Evolutionary conservation across 2,329 filamentous ascomycete species (phyloP).

Genomic region (Penicillium olsonii): DNA sequence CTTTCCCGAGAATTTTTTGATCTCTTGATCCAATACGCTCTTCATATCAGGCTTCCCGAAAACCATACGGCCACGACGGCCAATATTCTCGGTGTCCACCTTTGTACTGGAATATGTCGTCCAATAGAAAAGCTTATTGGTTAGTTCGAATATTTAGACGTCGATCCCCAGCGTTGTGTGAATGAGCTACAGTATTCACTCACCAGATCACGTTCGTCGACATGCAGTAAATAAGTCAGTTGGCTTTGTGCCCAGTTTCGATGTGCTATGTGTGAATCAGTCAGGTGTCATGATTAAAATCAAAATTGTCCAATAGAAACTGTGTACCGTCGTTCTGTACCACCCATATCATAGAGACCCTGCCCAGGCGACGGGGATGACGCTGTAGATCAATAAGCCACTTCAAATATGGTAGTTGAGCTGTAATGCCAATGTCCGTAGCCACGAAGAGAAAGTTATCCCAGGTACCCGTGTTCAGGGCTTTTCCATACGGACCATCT

Average conservation of each 20-base stretch:
- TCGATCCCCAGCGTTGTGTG: too few relatives aligned
- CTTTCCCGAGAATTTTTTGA: neutral
- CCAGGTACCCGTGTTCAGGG: neutral
- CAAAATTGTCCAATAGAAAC: neutral
- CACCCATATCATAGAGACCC: slow-evolving; percentile 1
- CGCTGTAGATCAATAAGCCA: neutral
- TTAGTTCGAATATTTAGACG: neutral
- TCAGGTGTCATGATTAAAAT: too few relatives aligned
- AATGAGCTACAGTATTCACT: neutral
- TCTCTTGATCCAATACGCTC: neutral
- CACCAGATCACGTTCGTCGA: neutral
- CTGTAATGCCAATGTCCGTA: slow-evolving; percentile 2
- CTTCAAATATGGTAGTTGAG: slow-evolving; percentile 1
- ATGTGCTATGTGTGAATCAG: neutral
- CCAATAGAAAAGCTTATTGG: neutral
- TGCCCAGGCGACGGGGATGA: neutral
- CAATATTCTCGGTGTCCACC: neutral
- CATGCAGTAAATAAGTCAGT: neutral
- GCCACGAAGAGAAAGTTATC: slow-evolving; percentile 2
- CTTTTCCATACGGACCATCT: slow-evolving; percentile 1
- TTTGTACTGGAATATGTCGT: neutral
- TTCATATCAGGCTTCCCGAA: neutral
- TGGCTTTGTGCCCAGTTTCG: neutral
- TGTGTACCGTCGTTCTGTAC: neutral
- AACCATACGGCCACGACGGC: neutral